A percentile compares a stretch with the other conserved stretches of the same genome.
These are phyloP conservation scores for Phytophthora litchii DNA, from an alignment of 352 stramenopile species.

Conservation along the genomic window DNA sequence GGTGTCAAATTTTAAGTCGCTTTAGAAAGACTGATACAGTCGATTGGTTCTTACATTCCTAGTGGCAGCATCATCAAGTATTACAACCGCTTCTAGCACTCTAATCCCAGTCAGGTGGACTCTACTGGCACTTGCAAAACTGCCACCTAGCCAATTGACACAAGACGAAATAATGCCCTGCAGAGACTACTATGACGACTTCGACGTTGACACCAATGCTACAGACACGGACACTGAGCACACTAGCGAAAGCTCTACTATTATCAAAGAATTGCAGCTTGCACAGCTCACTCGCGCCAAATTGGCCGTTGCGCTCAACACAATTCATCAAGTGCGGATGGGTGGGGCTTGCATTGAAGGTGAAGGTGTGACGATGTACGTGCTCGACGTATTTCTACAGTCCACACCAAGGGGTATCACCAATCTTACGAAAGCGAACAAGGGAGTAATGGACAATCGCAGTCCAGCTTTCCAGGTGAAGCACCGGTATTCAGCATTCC, in stretches of 20 bases:
- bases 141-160: not conserved
- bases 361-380: constrained; percentile 36
- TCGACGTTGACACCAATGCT: constrained; percentile 3
- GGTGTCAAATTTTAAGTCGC: no score
- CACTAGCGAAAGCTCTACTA: constrained; percentile 2
- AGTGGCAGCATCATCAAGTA: no score
- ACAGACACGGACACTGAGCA: constrained; percentile 8
- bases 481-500: constrained; percentile 65
- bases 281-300: constrained; percentile 13
- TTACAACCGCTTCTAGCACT: no score
- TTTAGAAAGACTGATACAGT: no score
- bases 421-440: constrained; percentile 5
- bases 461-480: constrained; percentile 42
- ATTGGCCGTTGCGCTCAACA: constrained; percentile 51
- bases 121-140: constrained; percentile 3
- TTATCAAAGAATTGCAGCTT: not conserved
- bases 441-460: not conserved
- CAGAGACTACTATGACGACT: not conserved
- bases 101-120: no score
- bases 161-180: not conserved
- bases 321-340: constrained; percentile 52
- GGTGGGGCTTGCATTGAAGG: constrained; percentile 29
- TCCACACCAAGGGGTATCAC: constrained; percentile 44
- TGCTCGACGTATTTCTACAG: constrained; percentile 47
- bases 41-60: no score